Evolutionary conservation across 1,139 yeast species (phyloP).

Genomic region (Candida sanyaensis): DNA sequence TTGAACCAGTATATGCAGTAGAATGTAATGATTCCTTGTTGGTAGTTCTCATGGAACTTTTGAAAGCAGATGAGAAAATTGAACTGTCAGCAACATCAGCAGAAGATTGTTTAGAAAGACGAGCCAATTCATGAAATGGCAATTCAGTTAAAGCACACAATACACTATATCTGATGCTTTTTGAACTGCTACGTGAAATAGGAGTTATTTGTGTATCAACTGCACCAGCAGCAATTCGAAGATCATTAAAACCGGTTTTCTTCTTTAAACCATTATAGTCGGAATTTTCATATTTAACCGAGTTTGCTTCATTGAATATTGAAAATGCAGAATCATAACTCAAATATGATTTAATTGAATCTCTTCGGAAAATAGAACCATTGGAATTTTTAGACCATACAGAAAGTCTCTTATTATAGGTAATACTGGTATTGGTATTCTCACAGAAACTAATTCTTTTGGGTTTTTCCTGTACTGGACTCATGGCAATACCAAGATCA

Average conservation of each 20-base stretch:
- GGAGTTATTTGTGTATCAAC: not conserved
- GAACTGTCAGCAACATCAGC: slow-evolving; percentile 38
- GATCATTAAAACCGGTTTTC: slow-evolving; percentile 39
- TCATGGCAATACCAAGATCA: slow-evolving; percentile 47
- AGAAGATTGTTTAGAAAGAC: slow-evolving; percentile 10
- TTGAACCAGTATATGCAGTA: slow-evolving; percentile 13
- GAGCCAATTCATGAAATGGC: slow-evolving; percentile 32
- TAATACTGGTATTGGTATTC: slow-evolving; percentile 15
- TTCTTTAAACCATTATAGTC: slow-evolving; percentile 28
- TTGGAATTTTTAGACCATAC: slow-evolving; percentile 17
- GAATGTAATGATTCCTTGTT: slow-evolving; percentile 15
- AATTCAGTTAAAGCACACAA: slow-evolving; percentile 44
- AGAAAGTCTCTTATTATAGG: slow-evolving; percentile 23
- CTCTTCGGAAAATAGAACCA: slow-evolving; percentile 31
- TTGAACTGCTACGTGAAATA: slow-evolving; percentile 11
- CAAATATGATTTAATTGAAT: slow-evolving; percentile 51
- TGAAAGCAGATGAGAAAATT: slow-evolving; percentile 34
- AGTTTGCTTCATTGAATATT: slow-evolving; percentile 27
- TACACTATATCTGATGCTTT: slow-evolving; percentile 40
- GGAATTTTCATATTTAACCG: slow-evolving; percentile 9
- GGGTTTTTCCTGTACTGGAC: slow-evolving; percentile 32
- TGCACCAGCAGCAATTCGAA: slow-evolving; percentile 23
- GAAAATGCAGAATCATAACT: slow-evolving; percentile 60
- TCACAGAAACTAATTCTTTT: slow-evolving; percentile 30
- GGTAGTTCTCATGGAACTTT: slow-evolving; percentile 20